Percentiles rank a stretch among this genome's conserved stretches.
Conservation (phyloP, 768 basidiomycete species). For the Podaxis sp. region DNA sequence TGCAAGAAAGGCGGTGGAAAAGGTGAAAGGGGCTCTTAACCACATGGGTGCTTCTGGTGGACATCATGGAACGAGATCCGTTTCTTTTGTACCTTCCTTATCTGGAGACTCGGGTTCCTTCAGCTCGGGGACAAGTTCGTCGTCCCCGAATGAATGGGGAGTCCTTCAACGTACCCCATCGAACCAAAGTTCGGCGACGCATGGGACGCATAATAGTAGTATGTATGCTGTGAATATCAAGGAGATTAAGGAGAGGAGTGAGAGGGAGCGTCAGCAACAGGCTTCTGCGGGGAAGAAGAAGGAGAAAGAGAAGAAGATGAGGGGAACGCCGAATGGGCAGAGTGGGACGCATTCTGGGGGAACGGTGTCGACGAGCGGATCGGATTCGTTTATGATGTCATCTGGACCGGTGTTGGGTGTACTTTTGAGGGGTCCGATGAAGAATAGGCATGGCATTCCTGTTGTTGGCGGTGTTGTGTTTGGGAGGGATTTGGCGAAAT, state of each 20-base stretch:
- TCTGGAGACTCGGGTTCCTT: slow-evolving; percentile 16
- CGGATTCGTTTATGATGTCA: slow-evolving; percentile 40
- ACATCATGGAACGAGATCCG: slow-evolving; percentile 36
- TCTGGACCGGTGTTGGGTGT: slow-evolving; percentile 54
- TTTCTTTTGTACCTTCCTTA: slow-evolving; percentile 34
- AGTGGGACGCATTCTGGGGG: slow-evolving; percentile 57
- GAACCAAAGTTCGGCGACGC: slow-evolving; percentile 28
- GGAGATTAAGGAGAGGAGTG: slow-evolving; percentile 12
- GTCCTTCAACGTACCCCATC: slow-evolving; percentile 38
- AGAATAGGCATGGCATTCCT: slow-evolving; percentile 30
- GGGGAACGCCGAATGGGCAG: slow-evolving; percentile 60
- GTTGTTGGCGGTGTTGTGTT: slow-evolving; percentile 61
- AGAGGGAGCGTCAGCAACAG: background rate
- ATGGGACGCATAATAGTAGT: slow-evolving; percentile 1
- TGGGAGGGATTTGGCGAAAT: slow-evolving; percentile 50
- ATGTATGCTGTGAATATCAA: slow-evolving; percentile 16
- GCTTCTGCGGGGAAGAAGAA: slow-evolving; percentile 8
- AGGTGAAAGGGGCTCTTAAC: slow-evolving; percentile 67
- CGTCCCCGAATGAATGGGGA: slow-evolving; percentile 30
- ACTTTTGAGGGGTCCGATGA: slow-evolving; percentile 54
- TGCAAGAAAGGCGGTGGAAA: slow-evolving; percentile 77
- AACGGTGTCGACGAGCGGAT: slow-evolving; percentile 47
- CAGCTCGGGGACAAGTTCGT: slow-evolving; percentile 36
- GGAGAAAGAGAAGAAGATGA: slow-evolving; percentile 29
- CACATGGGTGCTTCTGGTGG: slow-evolving; percentile 27